Percentiles rank a stretch among this genome's conserved stretches.
Conservation (phyloP, 148 eudicot species). For the Hydrangea macrophylla region DNA sequence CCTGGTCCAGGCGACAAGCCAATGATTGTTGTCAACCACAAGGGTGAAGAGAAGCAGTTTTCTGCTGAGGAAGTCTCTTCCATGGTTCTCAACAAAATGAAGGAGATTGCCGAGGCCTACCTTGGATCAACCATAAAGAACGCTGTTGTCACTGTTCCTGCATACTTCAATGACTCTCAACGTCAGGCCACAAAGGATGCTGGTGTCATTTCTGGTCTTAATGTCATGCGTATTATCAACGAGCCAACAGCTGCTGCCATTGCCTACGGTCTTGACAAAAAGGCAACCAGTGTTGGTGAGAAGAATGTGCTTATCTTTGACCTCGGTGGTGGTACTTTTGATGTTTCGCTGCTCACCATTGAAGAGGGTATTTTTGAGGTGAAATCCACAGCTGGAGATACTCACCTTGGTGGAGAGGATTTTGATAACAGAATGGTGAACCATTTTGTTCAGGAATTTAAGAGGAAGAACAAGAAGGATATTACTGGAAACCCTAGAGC, state of each 20-base stretch:
- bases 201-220: constrained; percentile 18
- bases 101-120: constrained; percentile 16
- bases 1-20: constrained; percentile 20
- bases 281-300: constrained; percentile 18
- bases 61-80: constrained; percentile 19
- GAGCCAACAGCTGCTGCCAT: constrained; percentile 21
- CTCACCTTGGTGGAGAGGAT: constrained; percentile 26
- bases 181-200: constrained; percentile 17
- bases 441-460: constrained; percentile 24
- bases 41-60: constrained; percentile 20
- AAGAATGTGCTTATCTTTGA: constrained; percentile 20
- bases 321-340: constrained; percentile 21
- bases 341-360: constrained; percentile 20
- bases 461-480: constrained; percentile 24
- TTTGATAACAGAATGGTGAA: constrained; percentile 23
- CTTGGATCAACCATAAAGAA: constrained; percentile 13
- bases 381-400: constrained; percentile 27
- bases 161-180: constrained; percentile 18
- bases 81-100: constrained; percentile 14
- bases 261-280: constrained; percentile 20
- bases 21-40: constrained; percentile 18
- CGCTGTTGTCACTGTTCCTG: constrained; percentile 20
- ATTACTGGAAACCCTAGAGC: constrained; percentile 19
- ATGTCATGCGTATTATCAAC: constrained; percentile 18
- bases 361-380: constrained; percentile 25